Percentiles rank a stretch among this genome's conserved stretches.
Conservation (phyloP, 73 alveolate species). For the Durusdinium trenchii region DNA sequence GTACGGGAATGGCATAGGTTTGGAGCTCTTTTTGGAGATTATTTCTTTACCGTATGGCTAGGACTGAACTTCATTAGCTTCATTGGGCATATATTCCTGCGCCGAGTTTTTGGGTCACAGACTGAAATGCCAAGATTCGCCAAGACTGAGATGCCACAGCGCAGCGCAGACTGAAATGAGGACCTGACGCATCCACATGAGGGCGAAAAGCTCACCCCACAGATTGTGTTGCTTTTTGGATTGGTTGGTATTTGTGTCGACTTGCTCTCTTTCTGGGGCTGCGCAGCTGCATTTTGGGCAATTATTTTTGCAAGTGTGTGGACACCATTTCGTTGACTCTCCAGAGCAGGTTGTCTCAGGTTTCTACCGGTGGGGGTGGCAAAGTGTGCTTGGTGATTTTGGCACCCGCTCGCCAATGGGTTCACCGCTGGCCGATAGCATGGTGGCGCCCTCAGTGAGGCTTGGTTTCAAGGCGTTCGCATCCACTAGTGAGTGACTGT, state of each 20-base stretch:
- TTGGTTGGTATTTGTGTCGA: neutral
- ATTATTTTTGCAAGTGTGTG: neutral
- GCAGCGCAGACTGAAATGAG: neutral
- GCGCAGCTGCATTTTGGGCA: too few species aligned
- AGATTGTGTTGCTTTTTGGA: slow-evolving; percentile 44
- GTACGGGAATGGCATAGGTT: too few species aligned
- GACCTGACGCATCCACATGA: slow-evolving; percentile 9
- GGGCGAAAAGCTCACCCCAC: neutral
- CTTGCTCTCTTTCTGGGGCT: slow-evolving; percentile 54
- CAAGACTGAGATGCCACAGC: too few species aligned
- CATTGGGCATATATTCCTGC: too few species aligned
- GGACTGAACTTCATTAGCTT: too few species aligned
- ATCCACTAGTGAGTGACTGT: too few species aligned
- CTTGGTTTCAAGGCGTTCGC: neutral
- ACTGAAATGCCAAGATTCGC: too few species aligned
- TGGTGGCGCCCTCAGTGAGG: neutral
- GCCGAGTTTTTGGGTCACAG: too few species aligned
- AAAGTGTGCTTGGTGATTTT: neutral
- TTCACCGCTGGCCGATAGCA: slow-evolving; percentile 52
- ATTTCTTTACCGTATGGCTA: too few species aligned
- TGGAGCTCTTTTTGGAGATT: too few species aligned
- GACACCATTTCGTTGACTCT: neutral
- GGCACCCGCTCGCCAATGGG: slow-evolving; percentile 43
- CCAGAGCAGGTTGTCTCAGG: neutral
- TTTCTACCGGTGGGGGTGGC: slow-evolving; percentile 61